Evolutionary conservation across 1,284 basidiomycete species (phyloP).

Genomic region (Ganoderma sinense): DNA sequence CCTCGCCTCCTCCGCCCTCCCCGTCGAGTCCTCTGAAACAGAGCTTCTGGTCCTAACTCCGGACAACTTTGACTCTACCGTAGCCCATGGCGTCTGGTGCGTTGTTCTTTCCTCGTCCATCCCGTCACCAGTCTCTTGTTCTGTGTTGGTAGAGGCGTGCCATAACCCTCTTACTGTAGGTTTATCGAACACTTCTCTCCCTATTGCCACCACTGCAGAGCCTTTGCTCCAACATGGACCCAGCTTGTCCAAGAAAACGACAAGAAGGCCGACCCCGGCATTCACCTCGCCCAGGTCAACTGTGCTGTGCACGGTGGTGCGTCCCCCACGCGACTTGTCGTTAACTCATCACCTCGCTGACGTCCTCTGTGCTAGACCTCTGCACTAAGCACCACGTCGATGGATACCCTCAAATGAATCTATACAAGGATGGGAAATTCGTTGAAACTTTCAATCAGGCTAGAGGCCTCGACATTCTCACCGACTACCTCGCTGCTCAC

Average conservation of each 20-base stretch:
- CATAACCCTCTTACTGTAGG: conserved; percentile 40
- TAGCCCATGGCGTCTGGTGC: conserved; percentile 74
- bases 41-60: conserved; percentile 57
- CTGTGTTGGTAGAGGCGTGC: neutral
- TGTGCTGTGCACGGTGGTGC: conserved; percentile 85
- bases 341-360: conserved; percentile 12
- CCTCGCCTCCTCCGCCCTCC: conserved; percentile 45
- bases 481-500: conserved; percentile 55
- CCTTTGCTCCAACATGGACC: conserved; percentile 87
- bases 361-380: conserved; percentile 61
- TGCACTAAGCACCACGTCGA: conserved; percentile 75
- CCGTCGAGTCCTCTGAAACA: conserved; percentile 45
- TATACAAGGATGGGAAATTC: conserved; percentile 76
- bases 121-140: neutral
- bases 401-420: conserved; percentile 83
- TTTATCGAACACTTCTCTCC: conserved; percentile 84
- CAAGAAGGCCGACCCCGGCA: conserved; percentile 58
- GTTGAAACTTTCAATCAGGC: conserved; percentile 65
- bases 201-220: conserved; percentile 80
- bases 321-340: conserved; percentile 39
- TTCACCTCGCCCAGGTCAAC: conserved; percentile 87
- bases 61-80: conserved; percentile 67
- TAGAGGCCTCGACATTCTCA: conserved; percentile 57
- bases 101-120: conserved; percentile 26
- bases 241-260: conserved; percentile 69